Evolutionary conservation across 2,329 filamentous ascomycete genomes (phyloP).

Genomic region (Claviceps purpurea): DNA sequence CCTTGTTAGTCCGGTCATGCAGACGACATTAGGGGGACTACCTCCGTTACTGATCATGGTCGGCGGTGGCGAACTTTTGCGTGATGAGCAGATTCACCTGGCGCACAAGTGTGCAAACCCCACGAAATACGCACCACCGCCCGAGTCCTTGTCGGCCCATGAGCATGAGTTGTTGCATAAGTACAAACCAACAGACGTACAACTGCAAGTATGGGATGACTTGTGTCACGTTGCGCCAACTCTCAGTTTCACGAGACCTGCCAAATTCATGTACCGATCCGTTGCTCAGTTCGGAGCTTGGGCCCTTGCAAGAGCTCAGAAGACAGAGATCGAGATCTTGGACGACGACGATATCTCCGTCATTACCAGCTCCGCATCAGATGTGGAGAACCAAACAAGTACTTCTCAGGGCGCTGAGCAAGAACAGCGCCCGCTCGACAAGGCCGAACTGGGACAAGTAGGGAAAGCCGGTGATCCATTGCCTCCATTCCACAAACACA

Average conservation of each 20-base stretch:
- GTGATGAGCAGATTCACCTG: slow-evolving; percentile 89
- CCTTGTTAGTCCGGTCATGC: slow-evolving; percentile 76
- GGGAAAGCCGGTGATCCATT: slow-evolving; percentile 80
- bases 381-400: slow-evolving; percentile 13
- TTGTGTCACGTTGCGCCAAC: slow-evolving; percentile 87
- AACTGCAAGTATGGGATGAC: slow-evolving; percentile 92
- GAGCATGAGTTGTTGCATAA: slow-evolving; percentile 46
- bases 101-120: slow-evolving; percentile 92
- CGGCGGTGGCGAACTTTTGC: slow-evolving; percentile 76
- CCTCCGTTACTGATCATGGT: slow-evolving; percentile 77
- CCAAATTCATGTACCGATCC: slow-evolving; percentile 89
- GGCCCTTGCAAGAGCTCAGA: slow-evolving; percentile 73
- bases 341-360: slow-evolving; percentile 67
- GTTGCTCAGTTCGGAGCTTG: slow-evolving; percentile 90
- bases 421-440: slow-evolving; percentile 9
- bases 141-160: slow-evolving; percentile 47
- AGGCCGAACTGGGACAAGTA: slow-evolving; percentile 30
- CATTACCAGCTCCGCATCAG: slow-evolving; percentile 48
- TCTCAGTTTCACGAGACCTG: slow-evolving; percentile 88
- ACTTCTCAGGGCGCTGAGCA: slow-evolving; percentile 10
- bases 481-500: slow-evolving; percentile 66
- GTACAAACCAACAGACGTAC: slow-evolving; percentile 77
- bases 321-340: slow-evolving; percentile 64
- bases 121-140: slow-evolving; percentile 55
- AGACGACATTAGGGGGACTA: slow-evolving; percentile 78